Evolutionary conservation across 2,329 filamentous ascomycete species (phyloP).

Genomic region (Hirsutella minnesotensis): DNA sequence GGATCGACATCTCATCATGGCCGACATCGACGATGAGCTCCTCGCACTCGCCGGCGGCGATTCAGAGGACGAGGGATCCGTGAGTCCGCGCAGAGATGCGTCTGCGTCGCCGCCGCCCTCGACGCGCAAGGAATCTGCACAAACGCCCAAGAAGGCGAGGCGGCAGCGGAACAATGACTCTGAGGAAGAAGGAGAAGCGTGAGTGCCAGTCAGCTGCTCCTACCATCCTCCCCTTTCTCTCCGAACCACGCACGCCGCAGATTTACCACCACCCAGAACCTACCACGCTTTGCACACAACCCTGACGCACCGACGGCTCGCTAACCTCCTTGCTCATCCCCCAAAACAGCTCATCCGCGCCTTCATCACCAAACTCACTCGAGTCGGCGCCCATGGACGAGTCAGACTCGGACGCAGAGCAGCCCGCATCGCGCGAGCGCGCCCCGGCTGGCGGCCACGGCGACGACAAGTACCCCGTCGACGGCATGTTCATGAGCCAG

Average conservation of each 20-base stretch:
- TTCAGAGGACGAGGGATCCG: slow-evolving; percentile 45
- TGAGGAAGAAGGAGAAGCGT: slow-evolving; percentile 53
- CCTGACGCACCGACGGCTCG: no score
- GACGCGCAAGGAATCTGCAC: slow-evolving; percentile 16
- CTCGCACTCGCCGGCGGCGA: slow-evolving; percentile 82
- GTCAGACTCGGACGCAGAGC: slow-evolving; percentile 53
- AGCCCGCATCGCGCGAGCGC: slow-evolving; percentile 27
- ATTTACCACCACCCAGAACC: background rate
- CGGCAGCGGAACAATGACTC: slow-evolving; percentile 27
- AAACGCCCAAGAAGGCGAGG: slow-evolving; percentile 32
- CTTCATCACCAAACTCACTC: slow-evolving; percentile 60
- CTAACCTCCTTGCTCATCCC: background rate
- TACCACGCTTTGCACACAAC: no score
- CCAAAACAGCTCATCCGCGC: slow-evolving; percentile 50
- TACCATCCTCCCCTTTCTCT: background rate
- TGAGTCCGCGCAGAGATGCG: slow-evolving; percentile 40
- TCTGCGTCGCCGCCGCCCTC: slow-evolving; percentile 38
- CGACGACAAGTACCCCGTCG: slow-evolving; percentile 66
- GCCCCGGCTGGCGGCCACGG: slow-evolving; percentile 37
- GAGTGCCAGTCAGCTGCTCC: slow-evolving; percentile 11
- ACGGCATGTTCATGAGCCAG: slow-evolving; percentile 69
- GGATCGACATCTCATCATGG: slow-evolving; percentile 43
- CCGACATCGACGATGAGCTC: slow-evolving; percentile 85
- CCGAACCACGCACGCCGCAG: background rate
- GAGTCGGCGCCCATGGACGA: slow-evolving; percentile 84